Evolutionary conservation across 2,329 filamentous ascomycete species (phyloP).

Genomic region (Pseudophaeomoniella oleicola): DNA sequence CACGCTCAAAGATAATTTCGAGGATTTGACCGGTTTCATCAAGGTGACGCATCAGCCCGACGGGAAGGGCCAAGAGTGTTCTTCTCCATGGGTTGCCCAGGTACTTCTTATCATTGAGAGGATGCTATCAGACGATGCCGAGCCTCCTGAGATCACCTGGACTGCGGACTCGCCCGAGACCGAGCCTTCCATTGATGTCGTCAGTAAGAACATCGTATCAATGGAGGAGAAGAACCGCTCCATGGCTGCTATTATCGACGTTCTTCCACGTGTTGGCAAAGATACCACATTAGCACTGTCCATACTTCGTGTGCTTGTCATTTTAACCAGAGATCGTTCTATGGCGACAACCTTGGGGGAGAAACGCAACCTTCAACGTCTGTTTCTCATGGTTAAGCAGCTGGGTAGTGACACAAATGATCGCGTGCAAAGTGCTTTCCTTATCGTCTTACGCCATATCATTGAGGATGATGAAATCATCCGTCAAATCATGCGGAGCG

Average conservation of each 20-base stretch:
- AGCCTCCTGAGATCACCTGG: slow-evolving; percentile 64
- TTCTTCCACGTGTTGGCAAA: slow-evolving; percentile 76
- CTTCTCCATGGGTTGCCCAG: slow-evolving; percentile 87
- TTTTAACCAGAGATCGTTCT: slow-evolving; percentile 65
- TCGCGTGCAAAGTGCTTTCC: slow-evolving; percentile 54
- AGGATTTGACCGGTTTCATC: slow-evolving; percentile 64
- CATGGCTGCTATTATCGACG: slow-evolving; percentile 63
- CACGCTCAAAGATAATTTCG: slow-evolving; percentile 62
- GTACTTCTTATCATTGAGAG: slow-evolving; percentile 82
- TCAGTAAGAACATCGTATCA: slow-evolving; percentile 41
- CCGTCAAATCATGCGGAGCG: slow-evolving; percentile 79
- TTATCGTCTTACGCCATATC: slow-evolving; percentile 81
- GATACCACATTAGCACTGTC: slow-evolving; percentile 74
- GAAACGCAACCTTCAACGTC: slow-evolving; percentile 72
- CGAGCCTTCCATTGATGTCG: slow-evolving; percentile 14
- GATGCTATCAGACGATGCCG: slow-evolving; percentile 75
- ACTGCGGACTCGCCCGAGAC: slow-evolving; percentile 35
- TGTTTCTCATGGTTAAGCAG: slow-evolving; percentile 94
- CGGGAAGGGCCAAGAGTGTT: slow-evolving; percentile 55
- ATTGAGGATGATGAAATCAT: slow-evolving; percentile 87
- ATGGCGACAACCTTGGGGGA: slow-evolving; percentile 67
- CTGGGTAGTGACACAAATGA: slow-evolving; percentile 65
- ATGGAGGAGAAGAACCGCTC: slow-evolving; percentile 54
- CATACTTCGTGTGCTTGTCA: slow-evolving; percentile 67
- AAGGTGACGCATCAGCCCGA: slow-evolving; percentile 40